A percentile compares a stretch with the other conserved stretches of the same genome.
Conservation (phyloP, 495 filamentous ascomycete genomes). For the Aspergillus cavernicola region DNA sequence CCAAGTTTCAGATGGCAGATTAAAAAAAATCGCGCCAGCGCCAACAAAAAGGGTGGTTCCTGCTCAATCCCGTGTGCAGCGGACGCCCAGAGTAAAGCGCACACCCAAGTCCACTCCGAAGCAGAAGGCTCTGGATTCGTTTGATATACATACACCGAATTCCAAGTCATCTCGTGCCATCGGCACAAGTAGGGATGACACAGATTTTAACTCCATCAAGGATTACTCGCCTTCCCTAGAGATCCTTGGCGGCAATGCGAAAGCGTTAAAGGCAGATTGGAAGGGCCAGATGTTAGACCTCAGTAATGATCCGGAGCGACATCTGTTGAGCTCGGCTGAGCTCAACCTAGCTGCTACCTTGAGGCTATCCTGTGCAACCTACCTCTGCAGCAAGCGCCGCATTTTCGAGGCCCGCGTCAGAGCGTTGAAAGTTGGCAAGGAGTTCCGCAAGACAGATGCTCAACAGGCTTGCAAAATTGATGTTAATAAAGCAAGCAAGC, state of each 20-base stretch:
- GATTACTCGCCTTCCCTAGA: constrained; percentile 73
- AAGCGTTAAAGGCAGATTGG: constrained; percentile 79
- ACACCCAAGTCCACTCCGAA: constrained; percentile 47
- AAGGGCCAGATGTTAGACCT: constrained; percentile 79
- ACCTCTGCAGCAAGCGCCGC: constrained; percentile 90
- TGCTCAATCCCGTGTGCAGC: constrained; percentile 29
- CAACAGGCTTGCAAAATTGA: constrained; percentile 98
- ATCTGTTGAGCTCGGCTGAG: constrained; percentile 78
- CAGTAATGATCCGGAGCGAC: constrained; percentile 69
- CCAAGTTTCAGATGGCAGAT: constrained; percentile 25
- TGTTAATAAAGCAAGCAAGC: constrained; percentile 95
- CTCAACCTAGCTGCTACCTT: constrained; percentile 73
- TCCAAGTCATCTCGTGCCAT: constrained; percentile 40
- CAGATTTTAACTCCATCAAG: constrained; percentile 72
- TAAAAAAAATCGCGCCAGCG: constrained; percentile 50
- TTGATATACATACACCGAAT: constrained; percentile 35
- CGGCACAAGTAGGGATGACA: constrained; percentile 73
- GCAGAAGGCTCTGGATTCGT: constrained; percentile 42
- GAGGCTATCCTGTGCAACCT: constrained; percentile 83
- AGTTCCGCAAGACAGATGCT: constrained; percentile 96
- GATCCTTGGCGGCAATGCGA: constrained; percentile 61
- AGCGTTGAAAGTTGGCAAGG: constrained; percentile 66
- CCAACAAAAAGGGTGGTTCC: constrained; percentile 29
- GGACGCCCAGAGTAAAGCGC: constrained; percentile 41
- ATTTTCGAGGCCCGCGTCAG: constrained; percentile 80